Evolutionary conservation across 2,329 filamentous ascomycete genomes (phyloP).

Genomic region (Penicillium sp.): DNA sequence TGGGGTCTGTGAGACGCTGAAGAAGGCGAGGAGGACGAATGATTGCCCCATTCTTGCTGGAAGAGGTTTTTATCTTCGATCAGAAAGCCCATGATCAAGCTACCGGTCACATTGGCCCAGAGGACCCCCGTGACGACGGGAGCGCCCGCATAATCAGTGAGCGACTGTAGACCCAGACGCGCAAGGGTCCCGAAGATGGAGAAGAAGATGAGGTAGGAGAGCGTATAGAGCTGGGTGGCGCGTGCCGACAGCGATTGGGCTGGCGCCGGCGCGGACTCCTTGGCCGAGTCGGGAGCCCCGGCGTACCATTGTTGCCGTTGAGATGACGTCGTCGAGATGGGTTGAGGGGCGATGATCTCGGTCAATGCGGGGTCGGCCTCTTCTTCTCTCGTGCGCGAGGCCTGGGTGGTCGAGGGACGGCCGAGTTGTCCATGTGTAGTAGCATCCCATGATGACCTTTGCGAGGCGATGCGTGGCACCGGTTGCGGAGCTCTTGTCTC

Average conservation of each 20-base stretch:
- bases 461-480: not conserved
- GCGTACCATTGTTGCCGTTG: slow-evolving; percentile 35
- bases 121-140: slow-evolving; percentile 68
- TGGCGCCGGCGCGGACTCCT: slow-evolving; percentile 8
- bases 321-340: slow-evolving; percentile 39
- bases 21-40: slow-evolving; percentile 20
- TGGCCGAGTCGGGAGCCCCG: slow-evolving; percentile 26
- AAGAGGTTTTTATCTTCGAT: slow-evolving; percentile 73
- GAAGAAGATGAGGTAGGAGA: slow-evolving; percentile 81
- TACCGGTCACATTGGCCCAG: slow-evolving; percentile 84
- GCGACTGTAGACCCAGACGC: slow-evolving; percentile 68
- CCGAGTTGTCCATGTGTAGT: not conserved
- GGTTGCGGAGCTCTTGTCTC: not conserved
- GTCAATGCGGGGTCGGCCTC: slow-evolving; percentile 16
- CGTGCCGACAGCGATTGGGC: slow-evolving; percentile 41
- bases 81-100: slow-evolving; percentile 78
- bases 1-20: slow-evolving; percentile 7
- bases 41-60: slow-evolving; percentile 56
- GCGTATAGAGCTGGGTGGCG: slow-evolving; percentile 59
- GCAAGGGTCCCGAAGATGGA: slow-evolving; percentile 78
- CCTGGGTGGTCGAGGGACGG: not conserved
- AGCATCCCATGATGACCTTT: not conserved
- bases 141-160: slow-evolving; percentile 73
- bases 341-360: slow-evolving; percentile 33
- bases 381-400: slow-evolving; percentile 1